Percentiles rank a stretch among this genome's conserved stretches.
Evolutionary conservation across 345 rosid species (phyloP).

Genomic region (Brassica cretica): DNA sequence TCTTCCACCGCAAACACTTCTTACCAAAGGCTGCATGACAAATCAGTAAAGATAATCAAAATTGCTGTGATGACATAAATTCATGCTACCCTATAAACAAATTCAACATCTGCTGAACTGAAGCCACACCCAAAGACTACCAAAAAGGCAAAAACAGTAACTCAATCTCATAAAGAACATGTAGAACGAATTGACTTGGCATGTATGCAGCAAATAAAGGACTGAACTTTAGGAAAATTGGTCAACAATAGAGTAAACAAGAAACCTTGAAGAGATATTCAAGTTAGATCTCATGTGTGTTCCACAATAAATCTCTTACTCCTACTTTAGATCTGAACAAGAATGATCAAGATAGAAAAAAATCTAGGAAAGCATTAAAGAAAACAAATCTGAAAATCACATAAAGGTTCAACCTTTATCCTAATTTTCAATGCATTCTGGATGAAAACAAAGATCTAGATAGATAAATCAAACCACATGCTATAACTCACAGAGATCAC

Average conservation of each 20-base stretch:
- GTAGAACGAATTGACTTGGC: neutral
- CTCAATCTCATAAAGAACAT: conserved; percentile 6
- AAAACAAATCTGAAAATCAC: conserved; percentile 17
- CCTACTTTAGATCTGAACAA: conserved; percentile 17
- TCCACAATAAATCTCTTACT: neutral
- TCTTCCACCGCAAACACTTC: conserved; percentile 2
- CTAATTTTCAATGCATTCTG: conserved; percentile 7
- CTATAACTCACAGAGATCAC: neutral
- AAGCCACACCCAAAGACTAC: neutral
- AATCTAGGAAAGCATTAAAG: neutral
- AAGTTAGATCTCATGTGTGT: conserved; percentile 18
- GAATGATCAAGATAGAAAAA: neutral
- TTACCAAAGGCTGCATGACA: conserved; percentile 29
- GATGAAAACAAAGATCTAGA: conserved; percentile 22
- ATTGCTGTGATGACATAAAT: neutral
- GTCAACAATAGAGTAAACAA: neutral
- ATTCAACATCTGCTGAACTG: neutral
- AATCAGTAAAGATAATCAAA: conserved; percentile 3
- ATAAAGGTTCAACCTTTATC: conserved; percentile 16
- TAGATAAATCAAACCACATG: neutral
- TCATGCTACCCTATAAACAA: neutral
- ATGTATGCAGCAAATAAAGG: neutral
- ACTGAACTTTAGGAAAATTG: neutral
- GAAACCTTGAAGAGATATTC: neutral
- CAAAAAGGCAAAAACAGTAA: neutral